phyloP scores from a whole-genome alignment of 169 alveolate genomes.

The Babesia gibsoni region DNA sequence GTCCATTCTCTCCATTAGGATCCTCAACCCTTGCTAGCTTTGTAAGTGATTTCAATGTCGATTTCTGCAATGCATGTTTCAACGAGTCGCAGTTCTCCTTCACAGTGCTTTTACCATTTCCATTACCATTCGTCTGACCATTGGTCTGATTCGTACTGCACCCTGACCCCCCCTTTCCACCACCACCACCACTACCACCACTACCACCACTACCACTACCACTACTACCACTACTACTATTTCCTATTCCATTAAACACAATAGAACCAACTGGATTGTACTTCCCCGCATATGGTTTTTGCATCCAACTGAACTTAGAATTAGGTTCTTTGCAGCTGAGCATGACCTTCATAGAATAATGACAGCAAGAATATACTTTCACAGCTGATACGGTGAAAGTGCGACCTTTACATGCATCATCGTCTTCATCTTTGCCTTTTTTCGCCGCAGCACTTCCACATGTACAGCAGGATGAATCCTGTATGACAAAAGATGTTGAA shows the following conservation, averaged over 20 bases:
- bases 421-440: background rate
- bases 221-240: background rate
- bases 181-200: background rate
- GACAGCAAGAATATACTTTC: constrained; percentile 41
- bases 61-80: background rate
- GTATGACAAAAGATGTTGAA: constrained; percentile 2
- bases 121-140: background rate
- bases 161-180: constrained; percentile 1
- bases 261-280: constrained; percentile 18
- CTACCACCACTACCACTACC: background rate
- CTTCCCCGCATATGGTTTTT: constrained; percentile 41
- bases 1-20: background rate
- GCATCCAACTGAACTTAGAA: constrained; percentile 6
- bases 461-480: constrained; percentile 5
- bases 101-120: background rate
- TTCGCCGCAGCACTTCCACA: background rate
- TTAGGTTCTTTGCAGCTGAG: constrained; percentile 21
- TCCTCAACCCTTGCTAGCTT: background rate
- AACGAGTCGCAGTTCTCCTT: background rate
- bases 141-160: background rate
- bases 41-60: background rate
- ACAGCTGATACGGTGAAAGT: constrained; percentile 2
- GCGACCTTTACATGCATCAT: background rate
- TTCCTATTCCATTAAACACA: constrained; percentile 9
- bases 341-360: constrained; percentile 38